Conservation (phyloP, 202 grass and related monocot genomes). For the Setaria viridis region DNA sequence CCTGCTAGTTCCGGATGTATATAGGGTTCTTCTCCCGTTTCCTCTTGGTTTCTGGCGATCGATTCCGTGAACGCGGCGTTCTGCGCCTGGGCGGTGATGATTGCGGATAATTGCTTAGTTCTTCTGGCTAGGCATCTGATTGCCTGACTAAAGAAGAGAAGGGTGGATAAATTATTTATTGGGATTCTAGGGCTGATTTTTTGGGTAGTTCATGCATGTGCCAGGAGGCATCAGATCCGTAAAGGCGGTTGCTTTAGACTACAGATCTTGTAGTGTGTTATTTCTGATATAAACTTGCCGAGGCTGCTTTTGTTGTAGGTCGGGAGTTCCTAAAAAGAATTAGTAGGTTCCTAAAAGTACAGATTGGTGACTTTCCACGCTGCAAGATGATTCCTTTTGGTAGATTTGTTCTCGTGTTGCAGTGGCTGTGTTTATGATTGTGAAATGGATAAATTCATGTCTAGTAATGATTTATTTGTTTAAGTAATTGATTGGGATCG, state of each 20-base stretch:
- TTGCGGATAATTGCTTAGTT: neutral
- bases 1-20: neutral
- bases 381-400: neutral
- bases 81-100: neutral
- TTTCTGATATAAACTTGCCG: neutral
- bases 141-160: neutral
- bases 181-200: neutral
- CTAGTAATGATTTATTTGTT: too few relatives aligned
- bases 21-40: neutral
- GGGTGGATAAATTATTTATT: neutral
- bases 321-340: too few relatives aligned
- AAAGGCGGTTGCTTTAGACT: constrained; percentile 6
- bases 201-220: neutral
- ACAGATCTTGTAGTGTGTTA: constrained; percentile 6
- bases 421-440: neutral
- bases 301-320: constrained; percentile 6
- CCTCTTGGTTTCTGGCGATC: neutral
- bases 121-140: neutral
- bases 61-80: neutral
- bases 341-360: neutral
- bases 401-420: neutral
- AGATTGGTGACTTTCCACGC: neutral
- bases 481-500: neutral
- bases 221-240: neutral
- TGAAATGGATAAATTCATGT: neutral